phyloP scores from a whole-genome alignment of 371 early-diverging fungal species.

The Mucor indicus region DNA sequence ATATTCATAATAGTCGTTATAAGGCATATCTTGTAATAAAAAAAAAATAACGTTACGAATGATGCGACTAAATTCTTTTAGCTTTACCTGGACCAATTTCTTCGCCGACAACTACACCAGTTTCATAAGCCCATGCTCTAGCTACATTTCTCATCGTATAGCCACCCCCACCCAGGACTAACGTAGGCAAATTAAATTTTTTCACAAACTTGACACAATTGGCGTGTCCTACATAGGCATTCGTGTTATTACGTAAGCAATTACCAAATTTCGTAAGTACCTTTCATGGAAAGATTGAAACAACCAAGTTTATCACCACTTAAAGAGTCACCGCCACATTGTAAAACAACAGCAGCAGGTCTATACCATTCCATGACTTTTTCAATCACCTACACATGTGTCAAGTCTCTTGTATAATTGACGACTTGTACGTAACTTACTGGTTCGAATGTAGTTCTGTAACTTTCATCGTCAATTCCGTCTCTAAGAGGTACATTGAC shows the following conservation, averaged over 20 bases:
- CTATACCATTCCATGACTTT: conserved; percentile 93
- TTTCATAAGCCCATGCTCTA: conserved; percentile 96
- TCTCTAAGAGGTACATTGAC: conserved; percentile 95
- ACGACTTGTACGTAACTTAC: conserved; percentile 30
- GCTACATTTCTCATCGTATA: conserved; percentile 97
- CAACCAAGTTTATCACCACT: conserved; percentile 98
- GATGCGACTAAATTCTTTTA: neutral
- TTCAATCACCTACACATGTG: conserved; percentile 66
- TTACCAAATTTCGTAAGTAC: conserved; percentile 33
- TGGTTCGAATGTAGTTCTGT: conserved; percentile 86
- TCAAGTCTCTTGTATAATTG: neutral
- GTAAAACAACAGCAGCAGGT: conserved; percentile 97
- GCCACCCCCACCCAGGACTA: conserved; percentile 98
- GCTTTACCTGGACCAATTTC: conserved; percentile 31
- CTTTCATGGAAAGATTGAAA: conserved; percentile 95
- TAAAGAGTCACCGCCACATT: conserved; percentile 99
- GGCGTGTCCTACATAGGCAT: conserved; percentile 66
- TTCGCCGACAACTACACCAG: conserved; percentile 77
- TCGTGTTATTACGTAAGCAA: too few species aligned
- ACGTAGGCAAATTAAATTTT: conserved; percentile 81
- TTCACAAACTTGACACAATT: conserved; percentile 88
- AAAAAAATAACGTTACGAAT: neutral
- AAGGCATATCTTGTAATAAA: conserved; percentile 59
- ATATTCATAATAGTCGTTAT: conserved; percentile 84
- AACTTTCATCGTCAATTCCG: conserved; percentile 94